Conservation (phyloP, 2,329 filamentous ascomycete genomes). For the Blastomyces silverae region DNA sequence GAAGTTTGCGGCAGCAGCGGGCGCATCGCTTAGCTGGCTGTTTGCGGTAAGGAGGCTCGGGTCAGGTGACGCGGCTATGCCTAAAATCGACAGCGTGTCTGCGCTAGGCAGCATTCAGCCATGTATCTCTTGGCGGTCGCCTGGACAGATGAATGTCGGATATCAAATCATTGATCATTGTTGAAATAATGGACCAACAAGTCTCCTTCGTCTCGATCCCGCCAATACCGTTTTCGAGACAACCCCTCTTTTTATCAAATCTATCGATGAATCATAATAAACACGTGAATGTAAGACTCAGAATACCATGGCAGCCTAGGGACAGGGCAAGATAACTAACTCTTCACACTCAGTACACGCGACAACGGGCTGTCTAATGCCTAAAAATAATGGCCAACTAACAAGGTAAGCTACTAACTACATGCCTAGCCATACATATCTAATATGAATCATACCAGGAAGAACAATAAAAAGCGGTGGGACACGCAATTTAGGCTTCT, state of each 20-base stretch:
- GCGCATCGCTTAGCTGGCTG: slow-evolving; percentile 11
- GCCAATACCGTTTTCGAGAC: too few relatives aligned
- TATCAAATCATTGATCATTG: too few relatives aligned
- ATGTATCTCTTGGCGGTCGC: neutral
- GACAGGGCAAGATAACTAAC: neutral
- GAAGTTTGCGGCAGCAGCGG: neutral
- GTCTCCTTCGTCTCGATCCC: neutral
- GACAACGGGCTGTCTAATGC: neutral
- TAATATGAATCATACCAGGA: slow-evolving; percentile 1
- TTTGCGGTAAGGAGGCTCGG: neutral
- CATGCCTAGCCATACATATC: slow-evolving; percentile 9
- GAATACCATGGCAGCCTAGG: neutral
- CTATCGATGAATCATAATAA: neutral
- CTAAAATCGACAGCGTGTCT: neutral
- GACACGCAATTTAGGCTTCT: neutral
- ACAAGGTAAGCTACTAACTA: neutral
- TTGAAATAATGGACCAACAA: neutral
- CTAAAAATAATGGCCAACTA: neutral
- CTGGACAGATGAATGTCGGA: neutral
- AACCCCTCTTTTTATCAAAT: too few relatives aligned
- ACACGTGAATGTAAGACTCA: too few relatives aligned
- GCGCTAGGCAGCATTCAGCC: slow-evolving; percentile 1
- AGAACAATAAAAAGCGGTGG: neutral
- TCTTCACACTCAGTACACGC: neutral
- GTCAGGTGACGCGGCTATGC: slow-evolving; percentile 5